Percentiles rank a stretch among this genome's conserved stretches.
These are phyloP conservation scores for Noccaea caerulescens DNA, from an alignment of 345 rosid genomes.

Conservation along the genomic window DNA sequence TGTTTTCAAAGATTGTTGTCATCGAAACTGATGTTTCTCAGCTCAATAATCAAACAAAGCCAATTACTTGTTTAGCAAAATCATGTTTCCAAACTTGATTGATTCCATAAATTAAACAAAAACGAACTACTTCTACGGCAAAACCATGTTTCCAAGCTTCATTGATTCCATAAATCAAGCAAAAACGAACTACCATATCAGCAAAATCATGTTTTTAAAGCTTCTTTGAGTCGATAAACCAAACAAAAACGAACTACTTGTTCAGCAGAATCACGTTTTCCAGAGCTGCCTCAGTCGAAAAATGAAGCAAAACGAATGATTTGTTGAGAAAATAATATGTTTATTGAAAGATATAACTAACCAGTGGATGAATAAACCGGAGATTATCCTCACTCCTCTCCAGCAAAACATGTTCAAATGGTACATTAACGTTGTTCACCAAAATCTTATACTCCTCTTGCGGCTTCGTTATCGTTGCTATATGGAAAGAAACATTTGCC, in stretches of 20 bases:
- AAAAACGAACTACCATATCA: background rate
- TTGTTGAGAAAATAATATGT: no score
- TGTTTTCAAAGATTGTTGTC: no score
- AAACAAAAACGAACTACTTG: background rate
- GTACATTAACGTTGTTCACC: conserved; percentile 69
- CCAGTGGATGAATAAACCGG: conserved; percentile 78
- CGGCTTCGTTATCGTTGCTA: conserved; percentile 68
- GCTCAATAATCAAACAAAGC: background rate
- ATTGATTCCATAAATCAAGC: background rate
- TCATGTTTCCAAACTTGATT: no score
- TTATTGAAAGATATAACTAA: conserved; percentile 40
- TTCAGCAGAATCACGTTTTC: background rate
- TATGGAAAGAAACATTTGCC: conserved; percentile 72
- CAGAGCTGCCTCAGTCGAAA: background rate
- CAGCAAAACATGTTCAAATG: conserved; percentile 85
- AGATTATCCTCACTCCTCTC: conserved; percentile 67
- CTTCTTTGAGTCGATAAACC: no score
- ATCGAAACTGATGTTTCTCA: no score
- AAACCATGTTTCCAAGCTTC: background rate
- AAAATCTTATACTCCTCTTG: conserved; percentile 71
- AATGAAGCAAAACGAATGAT: background rate
- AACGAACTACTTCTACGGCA: background rate
- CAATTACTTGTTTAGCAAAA: background rate
- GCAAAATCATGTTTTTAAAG: background rate
- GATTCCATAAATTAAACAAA: background rate